Conservation (phyloP, 2,329 filamentous ascomycete genomes). For the Pseudogymnoascus sp. region DNA sequence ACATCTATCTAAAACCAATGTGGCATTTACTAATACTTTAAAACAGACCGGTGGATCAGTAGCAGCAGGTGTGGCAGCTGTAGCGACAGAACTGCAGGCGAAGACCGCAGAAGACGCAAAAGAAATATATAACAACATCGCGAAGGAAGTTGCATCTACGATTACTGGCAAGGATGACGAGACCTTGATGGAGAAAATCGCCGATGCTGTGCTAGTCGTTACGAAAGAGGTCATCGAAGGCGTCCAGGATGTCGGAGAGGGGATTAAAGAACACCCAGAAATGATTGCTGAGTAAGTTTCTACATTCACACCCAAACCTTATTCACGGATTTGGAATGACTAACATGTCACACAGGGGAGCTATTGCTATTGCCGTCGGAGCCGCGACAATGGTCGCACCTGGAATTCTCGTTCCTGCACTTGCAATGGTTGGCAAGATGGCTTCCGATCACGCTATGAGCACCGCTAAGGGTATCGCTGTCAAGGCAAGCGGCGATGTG, state of each 20-base stretch:
- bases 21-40: not conserved
- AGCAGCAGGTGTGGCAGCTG: slow-evolving; percentile 9
- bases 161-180: slow-evolving; percentile 11
- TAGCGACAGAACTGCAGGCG: not conserved
- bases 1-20: not conserved
- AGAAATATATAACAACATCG: slow-evolving; percentile 14
- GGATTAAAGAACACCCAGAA: slow-evolving; percentile 20
- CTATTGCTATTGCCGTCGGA: slow-evolving; percentile 19
- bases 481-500: slow-evolving; percentile 16
- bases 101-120: slow-evolving; percentile 15
- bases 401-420: slow-evolving; percentile 18
- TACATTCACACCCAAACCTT: not conserved
- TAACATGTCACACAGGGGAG: slow-evolving; percentile 15
- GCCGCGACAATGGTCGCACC: slow-evolving; percentile 21
- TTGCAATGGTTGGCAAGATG: slow-evolving; percentile 22
- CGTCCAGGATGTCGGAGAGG: slow-evolving; percentile 15
- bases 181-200: slow-evolving; percentile 13
- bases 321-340: not conserved
- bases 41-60: not conserved
- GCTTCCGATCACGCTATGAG: slow-evolving; percentile 17
- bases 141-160: slow-evolving; percentile 15
- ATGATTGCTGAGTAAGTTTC: slow-evolving; percentile 20
- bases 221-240: slow-evolving; percentile 17
- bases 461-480: slow-evolving; percentile 17
- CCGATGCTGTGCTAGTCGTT: slow-evolving; percentile 17